phyloP scores from a whole-genome alignment of 23 red algal species.

The Gracilariopsis chorda region DNA sequence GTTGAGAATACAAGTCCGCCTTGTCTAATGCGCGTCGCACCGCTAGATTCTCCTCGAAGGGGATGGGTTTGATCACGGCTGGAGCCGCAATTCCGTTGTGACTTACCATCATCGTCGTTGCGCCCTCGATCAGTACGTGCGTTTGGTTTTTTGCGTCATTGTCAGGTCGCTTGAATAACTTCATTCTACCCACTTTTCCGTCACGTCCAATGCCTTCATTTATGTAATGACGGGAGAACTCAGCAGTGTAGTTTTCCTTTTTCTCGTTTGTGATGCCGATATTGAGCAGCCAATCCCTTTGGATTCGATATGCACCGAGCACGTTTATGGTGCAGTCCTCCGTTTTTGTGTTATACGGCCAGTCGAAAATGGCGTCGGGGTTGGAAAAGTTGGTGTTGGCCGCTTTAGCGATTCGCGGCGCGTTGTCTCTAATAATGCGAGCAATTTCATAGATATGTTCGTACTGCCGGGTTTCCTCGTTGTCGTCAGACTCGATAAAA shows the following conservation, averaged over 20 bases:
- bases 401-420: not conserved
- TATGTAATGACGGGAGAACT: not conserved
- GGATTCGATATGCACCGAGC: not conserved
- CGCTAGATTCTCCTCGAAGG: constrained; percentile 3
- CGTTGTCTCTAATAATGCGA: not conserved
- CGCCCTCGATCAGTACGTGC: not conserved
- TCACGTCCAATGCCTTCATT: constrained; percentile 9
- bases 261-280: not conserved
- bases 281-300: not conserved
- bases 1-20: not conserved
- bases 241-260: not conserved
- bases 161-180: not conserved
- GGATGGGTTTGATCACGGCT: not conserved
- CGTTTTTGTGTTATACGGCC: not conserved
- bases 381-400: not conserved
- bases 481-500: not conserved
- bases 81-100: not conserved
- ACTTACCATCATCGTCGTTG: not conserved
- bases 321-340: not conserved
- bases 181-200: not conserved
- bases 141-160: not conserved
- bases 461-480: not conserved
- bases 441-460: not conserved
- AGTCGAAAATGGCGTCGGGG: not conserved
- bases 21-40: not conserved